Evolutionary conservation across 2,329 filamentous ascomycete genomes (phyloP), one percentile per base, ranked within the genome.

Genomic region (Cladorrhinum sp.): DNA sequence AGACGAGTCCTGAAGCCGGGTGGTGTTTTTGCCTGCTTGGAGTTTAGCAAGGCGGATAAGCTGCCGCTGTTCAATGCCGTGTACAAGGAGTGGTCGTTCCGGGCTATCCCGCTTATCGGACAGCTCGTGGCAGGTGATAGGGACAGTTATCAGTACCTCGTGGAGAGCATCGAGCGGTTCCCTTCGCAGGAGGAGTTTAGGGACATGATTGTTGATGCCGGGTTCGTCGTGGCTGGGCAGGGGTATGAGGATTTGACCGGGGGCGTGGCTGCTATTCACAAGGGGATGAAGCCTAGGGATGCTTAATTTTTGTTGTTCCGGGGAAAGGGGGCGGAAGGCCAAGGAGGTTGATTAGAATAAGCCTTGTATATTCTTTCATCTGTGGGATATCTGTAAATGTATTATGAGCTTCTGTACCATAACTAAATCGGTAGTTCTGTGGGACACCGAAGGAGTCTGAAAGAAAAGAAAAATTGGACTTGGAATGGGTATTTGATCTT

Each of bases 81-180:
- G 1, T 99, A 99, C 77, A 96, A 96, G 82, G 84, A 90, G 62
- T 99, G 96, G 93, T 96, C 91, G 63, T 99, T 99, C 74, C 84
- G 87, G 62, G 92, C 92, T 12, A 99, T 99, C 66, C 95, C 95
- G 0, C 75, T 99, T 67, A 97, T 99, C 71, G 96, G 95, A 2
- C 94, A 99, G 77, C 73, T 99, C 63, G 93, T 99, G 16, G 94
- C 95, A 1, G 92, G 91, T 6, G 96, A 99, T 73, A 82, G 94
- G 60, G 94, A 96, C 71, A 96, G 92, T 73, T 99, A 99, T 76
- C 95, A 99, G 80, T 99, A 99, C 76, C 82, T 99, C 9, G 95
- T 99, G 9, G 95, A 99, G 82, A 97, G 93, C 75, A 99, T 99
- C 74, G 93, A 97, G 77, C 81, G 85, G 53, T 98, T 98, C 73